Evolutionary conservation across 441 rosid genomes (phyloP).

Genomic region (Rhodomyrtus psidioides): DNA sequence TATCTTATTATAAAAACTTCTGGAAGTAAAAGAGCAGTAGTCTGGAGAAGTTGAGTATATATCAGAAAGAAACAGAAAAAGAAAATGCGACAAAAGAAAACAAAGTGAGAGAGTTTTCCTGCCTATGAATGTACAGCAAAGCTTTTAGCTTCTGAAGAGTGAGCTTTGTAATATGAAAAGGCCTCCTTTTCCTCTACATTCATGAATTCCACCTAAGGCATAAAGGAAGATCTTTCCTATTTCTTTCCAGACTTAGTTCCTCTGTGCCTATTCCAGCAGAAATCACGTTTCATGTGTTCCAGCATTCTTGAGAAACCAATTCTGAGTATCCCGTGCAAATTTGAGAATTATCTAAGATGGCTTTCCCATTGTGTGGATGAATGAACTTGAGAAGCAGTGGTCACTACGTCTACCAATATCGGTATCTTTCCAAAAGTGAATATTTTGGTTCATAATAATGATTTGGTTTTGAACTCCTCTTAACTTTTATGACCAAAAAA

Average conservation of each 20-base stretch:
- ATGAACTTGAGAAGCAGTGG: neutral
- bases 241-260: neutral
- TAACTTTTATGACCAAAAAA: no score
- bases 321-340: neutral
- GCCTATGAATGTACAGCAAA: neutral
- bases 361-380: neutral
- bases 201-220: neutral
- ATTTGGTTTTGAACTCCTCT: neutral
- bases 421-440: neutral
- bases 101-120: neutral
- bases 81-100: neutral
- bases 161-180: neutral
- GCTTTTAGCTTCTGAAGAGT: neutral
- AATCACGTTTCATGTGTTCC: neutral
- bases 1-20: neutral
- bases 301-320: neutral
- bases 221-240: neutral
- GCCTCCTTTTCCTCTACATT: neutral
- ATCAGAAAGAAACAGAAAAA: neutral
- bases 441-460: neutral
- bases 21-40: neutral
- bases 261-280: neutral
- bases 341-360: neutral
- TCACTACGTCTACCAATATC: neutral
- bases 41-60: neutral